phyloP scores from a whole-genome alignment of 768 basidiomycete genomes.

The Tylopilus felleus region DNA sequence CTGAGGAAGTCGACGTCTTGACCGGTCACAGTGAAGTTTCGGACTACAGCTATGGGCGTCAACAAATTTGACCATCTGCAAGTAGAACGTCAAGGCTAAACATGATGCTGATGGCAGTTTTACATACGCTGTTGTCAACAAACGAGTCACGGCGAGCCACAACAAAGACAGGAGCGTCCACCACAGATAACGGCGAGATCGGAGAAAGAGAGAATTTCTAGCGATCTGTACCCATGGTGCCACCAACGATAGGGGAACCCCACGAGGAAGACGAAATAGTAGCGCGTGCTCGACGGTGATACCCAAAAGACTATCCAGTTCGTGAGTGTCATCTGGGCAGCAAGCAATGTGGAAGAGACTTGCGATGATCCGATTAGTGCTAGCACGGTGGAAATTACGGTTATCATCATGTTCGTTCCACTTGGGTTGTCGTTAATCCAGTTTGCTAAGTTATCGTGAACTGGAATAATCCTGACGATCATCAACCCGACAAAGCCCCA shows the following conservation, averaged over 20 bases:
- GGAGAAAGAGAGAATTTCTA: background rate
- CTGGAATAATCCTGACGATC: background rate
- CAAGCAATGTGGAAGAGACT: background rate
- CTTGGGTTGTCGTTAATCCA: background rate
- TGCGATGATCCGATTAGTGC: background rate
- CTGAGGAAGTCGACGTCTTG: too few relatives aligned
- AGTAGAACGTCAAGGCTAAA: too few relatives aligned
- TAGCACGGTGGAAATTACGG: background rate
- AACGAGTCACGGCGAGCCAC: background rate
- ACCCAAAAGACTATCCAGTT: background rate
- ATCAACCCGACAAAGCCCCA: background rate
- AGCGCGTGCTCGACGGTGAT: background rate
- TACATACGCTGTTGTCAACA: background rate
- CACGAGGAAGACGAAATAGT: too few relatives aligned
- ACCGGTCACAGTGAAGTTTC: too few relatives aligned
- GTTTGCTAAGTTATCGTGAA: background rate
- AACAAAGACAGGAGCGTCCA: background rate
- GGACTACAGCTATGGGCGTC: too few relatives aligned
- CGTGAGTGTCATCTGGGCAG: background rate
- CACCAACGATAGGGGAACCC: background rate
- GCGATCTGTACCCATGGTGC: background rate
- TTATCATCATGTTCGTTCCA: background rate
- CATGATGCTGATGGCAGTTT: background rate
- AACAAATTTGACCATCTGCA: too few relatives aligned
- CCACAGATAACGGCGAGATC: background rate